Conservation (phyloP, 2,329 filamentous ascomycete species). For the Aspergillus sp. region DNA sequence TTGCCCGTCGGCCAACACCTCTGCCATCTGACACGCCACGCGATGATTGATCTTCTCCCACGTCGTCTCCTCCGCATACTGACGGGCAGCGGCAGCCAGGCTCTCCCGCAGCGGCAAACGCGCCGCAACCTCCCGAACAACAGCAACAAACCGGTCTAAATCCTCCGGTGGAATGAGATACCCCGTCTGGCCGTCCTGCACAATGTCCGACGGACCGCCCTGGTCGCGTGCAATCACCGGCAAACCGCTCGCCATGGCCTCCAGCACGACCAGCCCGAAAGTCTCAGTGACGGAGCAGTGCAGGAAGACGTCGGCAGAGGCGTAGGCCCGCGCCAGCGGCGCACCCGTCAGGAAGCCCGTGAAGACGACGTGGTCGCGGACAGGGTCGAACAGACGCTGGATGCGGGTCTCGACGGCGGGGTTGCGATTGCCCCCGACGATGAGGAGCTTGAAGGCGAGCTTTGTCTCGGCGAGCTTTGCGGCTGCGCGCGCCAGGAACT, state of each 20-base stretch:
- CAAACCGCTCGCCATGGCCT: constrained; percentile 68
- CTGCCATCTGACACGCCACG: constrained; percentile 62
- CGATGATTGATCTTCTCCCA: constrained; percentile 72
- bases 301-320: constrained; percentile 66
- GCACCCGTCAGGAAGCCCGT: constrained; percentile 63
- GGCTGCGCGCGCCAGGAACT: constrained; percentile 60
- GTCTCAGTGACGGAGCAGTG: constrained; percentile 72
- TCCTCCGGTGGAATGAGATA: constrained; percentile 61
- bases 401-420: constrained; percentile 60
- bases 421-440: constrained; percentile 68
- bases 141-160: constrained; percentile 56
- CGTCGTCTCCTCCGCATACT: constrained; percentile 60
- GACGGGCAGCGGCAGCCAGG: constrained; percentile 51
- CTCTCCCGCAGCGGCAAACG: constrained; percentile 44
- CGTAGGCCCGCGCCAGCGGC: constrained; percentile 63
- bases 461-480: constrained; percentile 54
- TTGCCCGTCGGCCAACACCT: constrained; percentile 33
- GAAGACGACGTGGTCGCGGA: constrained; percentile 61
- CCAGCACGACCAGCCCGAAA: constrained; percentile 67
- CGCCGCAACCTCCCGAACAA: constrained; percentile 50
- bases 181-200: constrained; percentile 58
- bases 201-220: constrained; percentile 67
- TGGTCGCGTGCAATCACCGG: constrained; percentile 68
- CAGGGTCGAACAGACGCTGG: constrained; percentile 55
- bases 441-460: constrained; percentile 61